Evolutionary conservation across 2,329 filamentous ascomycete species (phyloP), one percentile per base, ranked within the genome.

Genomic region (Penicillium sp.): DNA sequence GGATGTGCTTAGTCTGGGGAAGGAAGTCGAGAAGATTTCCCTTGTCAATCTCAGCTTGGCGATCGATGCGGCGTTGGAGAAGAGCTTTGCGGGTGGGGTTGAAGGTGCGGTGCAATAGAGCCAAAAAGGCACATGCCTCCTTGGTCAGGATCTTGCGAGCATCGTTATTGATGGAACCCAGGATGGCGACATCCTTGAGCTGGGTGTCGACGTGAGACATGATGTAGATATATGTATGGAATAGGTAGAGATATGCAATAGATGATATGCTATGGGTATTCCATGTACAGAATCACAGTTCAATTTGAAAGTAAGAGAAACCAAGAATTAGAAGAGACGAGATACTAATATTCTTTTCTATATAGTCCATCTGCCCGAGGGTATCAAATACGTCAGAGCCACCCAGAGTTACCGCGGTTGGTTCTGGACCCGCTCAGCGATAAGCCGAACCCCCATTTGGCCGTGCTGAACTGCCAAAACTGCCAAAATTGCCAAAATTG

Each of bases 101-200:
- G 80, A 97, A 97, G 57, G 89, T 88, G 67, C 91, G 85, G 76
- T 98, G 93, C 64, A 98, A 82, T 57, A 96, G 84, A 33, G 91
- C 87, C 53, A 98, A 82, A 77, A 97, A 98, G 56, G 88, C 86
- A 57, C 88, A 83, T 49, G 91, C 91, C 58, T 94, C 81, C 62
- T 89, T 91, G 56, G 83, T 95, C 58, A 97, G 81, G 69, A 98
- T 94, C 78, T 95, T 91, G 75, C 82, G 83, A 70, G 90, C 85
- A 61, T 84, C 76, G 52, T 91, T 82, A 64, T 82, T 83, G 66
- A 97, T 75, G 55, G 80, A 72, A 65, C 88, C 91, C 64, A 88
- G 83, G 77, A 97, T 81, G 72, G 83, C 82, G 66, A 96, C 90
- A 72, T 89, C 89, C 71, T 89, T 83, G 60, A 96, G 84, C 66